Base-by-base conservation (phyloP, 2,329 filamentous ascomycete species). In the Lasiodiplodia sp. region DNA sequence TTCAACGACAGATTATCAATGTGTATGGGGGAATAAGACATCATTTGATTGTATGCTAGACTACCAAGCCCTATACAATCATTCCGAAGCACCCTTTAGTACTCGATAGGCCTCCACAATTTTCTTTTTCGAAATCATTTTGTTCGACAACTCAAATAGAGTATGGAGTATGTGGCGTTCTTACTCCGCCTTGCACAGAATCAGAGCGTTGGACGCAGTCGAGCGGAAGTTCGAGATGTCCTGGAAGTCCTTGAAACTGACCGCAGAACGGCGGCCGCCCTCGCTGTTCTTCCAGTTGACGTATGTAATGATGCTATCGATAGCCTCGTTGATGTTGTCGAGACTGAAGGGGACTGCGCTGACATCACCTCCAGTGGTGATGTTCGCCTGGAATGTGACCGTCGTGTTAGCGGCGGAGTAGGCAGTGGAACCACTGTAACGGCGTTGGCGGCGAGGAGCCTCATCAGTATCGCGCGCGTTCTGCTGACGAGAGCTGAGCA, bases 241-340 rank as follows among this genome's bases (percentile, higher is more conserved):
- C 40, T 31, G 12, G 47, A 68, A 68, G 3, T 44, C 53, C 14
- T 53, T 16, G 56, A 31, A 60, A 18, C 55, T 47, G 12, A 68
- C 56, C 21, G 21, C 25, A 7, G 7, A 3, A 11, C n/a, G 11
- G 25, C 44, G 34, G n/a, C 66, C 66, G 7, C 2, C 34, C 7
- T 52, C 44, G 21, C 38, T 38, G 16, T 62, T 52, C 66, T 63
- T 68, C 66, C 66, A 68, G 23, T 67, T 28, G 47, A 52, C 44
- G 25, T 40, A 68, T 1, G 56, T 56, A 16, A 34, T 52, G 21
- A 60, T 34, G 47, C 63, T 23, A 12, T 62, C 47, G 21, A 67
- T 14, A 11, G 65, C 12, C 40, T 67, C 38, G 3, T 23, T n/a
- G 18, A 67, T 49, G 25, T 67, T 25, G 28, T 58, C 52, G n/a